Base-by-base conservation (phyloP, 1,139 yeast genomes). In the Lodderomyces parapsilosis region DNA sequence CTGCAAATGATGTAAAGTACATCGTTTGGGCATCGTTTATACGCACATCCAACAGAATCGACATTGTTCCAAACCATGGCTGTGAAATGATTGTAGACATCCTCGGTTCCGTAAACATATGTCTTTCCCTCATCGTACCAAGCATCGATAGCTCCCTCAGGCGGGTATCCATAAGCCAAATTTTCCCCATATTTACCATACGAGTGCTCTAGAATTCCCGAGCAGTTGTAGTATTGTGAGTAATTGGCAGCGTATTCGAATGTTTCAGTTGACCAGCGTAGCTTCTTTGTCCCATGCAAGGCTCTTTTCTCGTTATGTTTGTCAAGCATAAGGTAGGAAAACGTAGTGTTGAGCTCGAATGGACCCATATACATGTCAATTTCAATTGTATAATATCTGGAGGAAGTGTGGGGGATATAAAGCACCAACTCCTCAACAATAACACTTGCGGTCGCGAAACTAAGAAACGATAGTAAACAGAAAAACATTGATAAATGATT, bases 111-210 rank as follows among this genome's bases (percentile, higher is more conserved):
- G 53, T 77, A 78, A 35, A 67, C 66, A 49, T 82, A 78, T 37
- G 76, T 69, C 62, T 58, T 51, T 53, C 81, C 81, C 69, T 88
- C 96, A 50, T 71, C 65, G 71, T 87, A 89, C 97, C 96, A 90
- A 42, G 93, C 96, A 37, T 78, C 74, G 44, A 87, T 81, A 38
- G 89, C 88, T 36, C 63, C 46, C 17, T 63, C 56, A 36, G 78
- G 86, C 37, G 74, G 50, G 64, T 74, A 78, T 45, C 96, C 96
- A 43, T 80, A 69, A 42, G 95, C 96, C 60, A 90, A 75, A 74
- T 90, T 90, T 70, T 90, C 96, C 60, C 96, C 96, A 68, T 78
- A 85, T 42, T 71, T 65, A 44, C 93, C 93, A 44, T 86, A 87
- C 40, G 95, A 82, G 71, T 90, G 96, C 30, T 68, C 65, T 62